Evolutionary conservation across 805 yeast genomes (phyloP), one percentile per base, ranked within the genome.

Genomic region (Candida corydali): DNA sequence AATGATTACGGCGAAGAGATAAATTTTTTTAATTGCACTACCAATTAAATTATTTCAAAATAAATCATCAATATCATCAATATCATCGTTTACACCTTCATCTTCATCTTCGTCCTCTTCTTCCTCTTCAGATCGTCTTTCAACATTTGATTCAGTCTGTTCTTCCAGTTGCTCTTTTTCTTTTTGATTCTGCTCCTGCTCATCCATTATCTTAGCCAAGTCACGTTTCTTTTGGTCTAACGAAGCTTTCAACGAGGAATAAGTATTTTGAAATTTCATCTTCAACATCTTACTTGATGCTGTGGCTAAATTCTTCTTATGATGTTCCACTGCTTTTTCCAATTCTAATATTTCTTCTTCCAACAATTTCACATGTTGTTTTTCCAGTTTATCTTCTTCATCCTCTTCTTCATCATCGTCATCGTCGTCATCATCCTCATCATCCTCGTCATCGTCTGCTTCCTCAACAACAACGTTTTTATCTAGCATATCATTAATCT

Each of bases 291-390:
- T 89, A 54, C 87, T 87, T 34, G 79, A 72, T 3, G 89, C 88
- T 5, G 80, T 79, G 15, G 72, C 76, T 33, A 86, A 75, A 49
- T 85, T 88, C 31, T 70, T 70, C 55, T 77, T 78, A 51, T 91
- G 89, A 49, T 80, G 82, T 37, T 73, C 77, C 35, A 93, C 82
- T 0, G 91, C 88, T 33, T 56, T 58, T 54, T 85, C 88, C 42
- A 93, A 69, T 52, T 93, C 98, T 5, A 70, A 63, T 39, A 93
- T 80, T 57, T 89, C 97, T 59, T 91, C 98, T 42, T 76, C 78
- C 38, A 93, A 65, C 46, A 87, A 70, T 50, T 85, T 88, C 46
- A 55, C 37, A 60, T 63, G 51, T 56, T 68, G 59, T 63, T 80
- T 55, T 39, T 67, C 70, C 34, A 71, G 73, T 38, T 75, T 77